A percentile compares a stretch with the other conserved stretches of the same genome.
Evolutionary conservation across 2,329 filamentous ascomycete genomes (phyloP).

Genomic region (Stagonosporopsis vannaccii): DNA sequence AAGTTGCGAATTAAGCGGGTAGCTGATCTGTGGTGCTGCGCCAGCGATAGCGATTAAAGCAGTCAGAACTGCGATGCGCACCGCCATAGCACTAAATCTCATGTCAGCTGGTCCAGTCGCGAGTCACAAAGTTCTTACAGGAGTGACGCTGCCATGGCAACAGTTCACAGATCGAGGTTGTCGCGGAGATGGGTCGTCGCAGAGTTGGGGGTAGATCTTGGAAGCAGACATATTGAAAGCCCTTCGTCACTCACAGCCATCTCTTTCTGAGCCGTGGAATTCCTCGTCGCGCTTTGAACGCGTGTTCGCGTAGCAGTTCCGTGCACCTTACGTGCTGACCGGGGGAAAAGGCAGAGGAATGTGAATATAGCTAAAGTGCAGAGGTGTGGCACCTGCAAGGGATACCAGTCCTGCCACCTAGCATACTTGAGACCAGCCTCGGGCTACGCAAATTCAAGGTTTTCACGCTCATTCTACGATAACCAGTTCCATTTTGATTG

Average conservation of each 20-base stretch:
- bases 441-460: neutral
- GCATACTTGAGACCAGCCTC: conserved; percentile 26
- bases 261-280: conserved; percentile 41
- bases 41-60: conserved; percentile 25
- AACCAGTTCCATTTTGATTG: conserved; percentile 43
- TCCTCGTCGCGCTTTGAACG: conserved; percentile 34
- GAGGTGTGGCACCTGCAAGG: conserved; percentile 41
- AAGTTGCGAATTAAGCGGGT: conserved; percentile 85
- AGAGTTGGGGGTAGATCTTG: conserved; percentile 14
- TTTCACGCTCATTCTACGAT: conserved; percentile 23
- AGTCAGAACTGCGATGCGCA: conserved; percentile 26
- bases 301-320: conserved; percentile 30
- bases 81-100: conserved; percentile 23
- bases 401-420: conserved; percentile 34
- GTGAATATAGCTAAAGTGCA: conserved; percentile 24
- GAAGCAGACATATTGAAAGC: conserved; percentile 31
- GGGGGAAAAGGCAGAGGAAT: conserved; percentile 36
- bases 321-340: conserved; percentile 33
- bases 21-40: conserved; percentile 57
- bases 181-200: conserved; percentile 19
- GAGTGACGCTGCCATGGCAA: conserved; percentile 23
- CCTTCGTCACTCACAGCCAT: conserved; percentile 38
- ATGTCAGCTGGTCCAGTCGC: conserved; percentile 1
- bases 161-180: conserved; percentile 19
- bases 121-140: conserved; percentile 22